Evolutionary conservation across 495 filamentous ascomycete species (phyloP), one percentile per base, ranked within the genome.

Genomic region (Penicillium roqueforti): DNA sequence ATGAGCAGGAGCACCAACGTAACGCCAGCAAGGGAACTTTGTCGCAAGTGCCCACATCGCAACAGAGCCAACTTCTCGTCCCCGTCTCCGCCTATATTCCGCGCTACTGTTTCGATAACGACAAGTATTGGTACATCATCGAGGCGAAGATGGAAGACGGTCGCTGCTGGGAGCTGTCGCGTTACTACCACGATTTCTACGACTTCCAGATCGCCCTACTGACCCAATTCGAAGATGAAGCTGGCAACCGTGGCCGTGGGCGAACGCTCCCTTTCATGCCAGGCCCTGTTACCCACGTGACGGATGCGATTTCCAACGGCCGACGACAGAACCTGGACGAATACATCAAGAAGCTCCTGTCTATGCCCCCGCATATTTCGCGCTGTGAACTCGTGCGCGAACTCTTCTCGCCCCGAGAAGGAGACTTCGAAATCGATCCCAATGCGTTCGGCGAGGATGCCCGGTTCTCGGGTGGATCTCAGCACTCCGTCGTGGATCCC

Each of bases 101-200:
- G 18, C 81, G 90, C 38, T 98, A 96, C 72, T 96, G 88, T 66
- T 97, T 95, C 65, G 92, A 92, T 45, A 91, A 96, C 65, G 92
- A 96, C 66, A 96, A 96, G 60, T 98, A 97, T 67, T 97, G 93
- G 91, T 98, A 97, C 67, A 88, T 96, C 47, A 90, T 98, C 51
- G 92, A 97, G 64, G 89, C 88, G 23, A 77, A 84, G 59, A 85
- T 98, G 74, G 91, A 96, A 58, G 91, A 97, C 66, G 92, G 91
- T 34, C 83, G 87, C 40, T 85, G 87, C 61, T 97, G 92, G 91
- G 91, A 95, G 65, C 73, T 98, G 39, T 90, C 88, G 45, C 83
- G 93, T 44, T 93, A 91, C 63, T 98, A 98, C 63, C 89, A 96
- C 65, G 95, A 98, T 68, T 98, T 98, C 67, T 98, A 97, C 70